Base-by-base conservation (phyloP, 192 early-diverging fungal species). In the Cetraspora pellucida region DNA sequence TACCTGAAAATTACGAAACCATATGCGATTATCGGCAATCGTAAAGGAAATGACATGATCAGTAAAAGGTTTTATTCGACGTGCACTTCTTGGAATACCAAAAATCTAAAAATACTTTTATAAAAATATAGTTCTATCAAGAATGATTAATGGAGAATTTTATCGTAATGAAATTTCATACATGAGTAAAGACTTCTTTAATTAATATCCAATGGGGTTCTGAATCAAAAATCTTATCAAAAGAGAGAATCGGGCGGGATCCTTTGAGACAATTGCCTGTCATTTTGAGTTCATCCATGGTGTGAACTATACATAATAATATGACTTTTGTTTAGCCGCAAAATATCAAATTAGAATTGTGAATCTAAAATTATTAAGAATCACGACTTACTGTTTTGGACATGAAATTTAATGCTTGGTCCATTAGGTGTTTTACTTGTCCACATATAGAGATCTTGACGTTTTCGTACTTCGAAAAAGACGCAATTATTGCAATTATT, bases 281-380 rank as follows among this genome's bases (percentile, higher is more conserved):
- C 93, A 99, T 94, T 69, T 95, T 94, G 44, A 99, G 90, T 82
- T 99, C 97, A 80, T 97, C 95, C 96, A 99, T 97, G 28, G 97
- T 99, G 81, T 99, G 97, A 72, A 99, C 92, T 93, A 70, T 1
- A 54, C 17, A 47, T 0, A 45, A 14, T 65, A 54, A 77, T 58
- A 19, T 45, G 43, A 46, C 10, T 9, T 60, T 46, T 46, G 14
- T 55, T 10, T 5, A 64, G 52, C 13, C 50, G 23, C n/a, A 1
- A 55, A 47, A 21, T 43, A 3, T 44, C 60, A 10, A 21, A 6
- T 31, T 19, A 54, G 11, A 19, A 54, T 19, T 14, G 4, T 43
- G 4, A 17, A 63, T 30, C 19, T 64, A 37, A 43, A 16, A 31
- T 5, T 43, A 64, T 19, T 13, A 23, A 27, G 11, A 61, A 21